Evolutionary conservation across 2,329 filamentous ascomycete species (phyloP).

Genomic region (Seiridium cupressi): DNA sequence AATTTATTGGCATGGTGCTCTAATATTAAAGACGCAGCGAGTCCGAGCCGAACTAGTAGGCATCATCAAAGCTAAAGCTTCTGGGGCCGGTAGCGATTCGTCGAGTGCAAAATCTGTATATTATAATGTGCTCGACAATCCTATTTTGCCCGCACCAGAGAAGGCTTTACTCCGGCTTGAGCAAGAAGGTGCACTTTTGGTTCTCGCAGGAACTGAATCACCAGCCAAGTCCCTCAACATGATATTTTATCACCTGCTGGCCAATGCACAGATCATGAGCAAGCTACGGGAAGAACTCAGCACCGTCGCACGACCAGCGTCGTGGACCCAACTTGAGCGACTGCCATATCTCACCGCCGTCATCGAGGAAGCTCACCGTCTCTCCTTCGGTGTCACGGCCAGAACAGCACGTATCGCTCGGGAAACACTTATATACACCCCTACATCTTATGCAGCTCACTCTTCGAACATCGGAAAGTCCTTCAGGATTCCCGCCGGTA

Average conservation of each 20-base stretch:
- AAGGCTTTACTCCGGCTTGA: neutral
- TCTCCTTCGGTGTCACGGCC: neutral
- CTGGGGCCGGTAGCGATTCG: conserved; percentile 9
- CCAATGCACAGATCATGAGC: neutral
- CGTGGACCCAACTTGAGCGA: neutral
- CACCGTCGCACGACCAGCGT: neutral
- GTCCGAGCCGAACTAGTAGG: conserved; percentile 20
- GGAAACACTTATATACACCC: conserved; percentile 16
- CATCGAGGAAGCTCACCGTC: neutral
- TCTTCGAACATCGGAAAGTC: conserved; percentile 9
- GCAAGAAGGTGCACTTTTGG: neutral
- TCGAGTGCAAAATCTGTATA: neutral
- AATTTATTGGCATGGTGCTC: conserved; percentile 18
- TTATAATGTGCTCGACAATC: conserved; percentile 4
- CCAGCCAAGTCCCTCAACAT: neutral
- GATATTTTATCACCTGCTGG: neutral
- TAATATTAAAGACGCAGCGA: conserved; percentile 20
- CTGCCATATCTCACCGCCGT: neutral
- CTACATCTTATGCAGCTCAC: conserved; percentile 9
- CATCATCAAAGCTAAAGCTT: conserved; percentile 8
- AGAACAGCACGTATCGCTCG: conserved; percentile 16
- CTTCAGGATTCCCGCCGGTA: conserved; percentile 25
- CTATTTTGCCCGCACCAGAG: neutral
- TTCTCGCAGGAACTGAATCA: conserved; percentile 1
- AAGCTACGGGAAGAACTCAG: neutral